Base-by-base conservation (phyloP, 495 filamentous ascomycete species). In the Staphylotrichum longicolle region DNA sequence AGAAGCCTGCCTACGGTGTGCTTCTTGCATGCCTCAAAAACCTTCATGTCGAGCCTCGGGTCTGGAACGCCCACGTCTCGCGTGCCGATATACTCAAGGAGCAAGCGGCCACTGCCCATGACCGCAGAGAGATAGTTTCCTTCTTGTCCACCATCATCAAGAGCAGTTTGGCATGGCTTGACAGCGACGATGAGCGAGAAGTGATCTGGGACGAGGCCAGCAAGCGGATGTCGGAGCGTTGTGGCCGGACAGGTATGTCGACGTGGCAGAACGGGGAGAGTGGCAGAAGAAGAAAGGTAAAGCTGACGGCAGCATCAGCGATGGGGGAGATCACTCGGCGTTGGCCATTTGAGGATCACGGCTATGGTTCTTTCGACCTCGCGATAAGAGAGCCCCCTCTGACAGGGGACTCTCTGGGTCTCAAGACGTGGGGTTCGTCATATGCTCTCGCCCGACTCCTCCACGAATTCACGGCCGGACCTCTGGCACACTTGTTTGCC, bases 381-480 rank as follows among this genome's bases (percentile, higher is more conserved):
- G 77, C 80, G 14, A 83, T 98, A 15, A 83, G 93, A 63, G 94
- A 98, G 68, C 94, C 94, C 0, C 85, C 91, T 3, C 74, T 96
- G 54, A 96, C 90, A 0, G 84, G 87, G 3, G 94, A 96, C 71
- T 88, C 93, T 58, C 82, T 97, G 14, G 94, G 94, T 10, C 82
- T 91, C 67, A 97, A 97, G 69, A 97, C 93, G 0, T 96, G 93
- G 93, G 85, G 89, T 0, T 91, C 91, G 0, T 91, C 91, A 0
- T 94, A 90, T 69, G 82, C 95, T 3, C 86, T 98, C 15, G 88
- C 94, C 0, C 89, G 86, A 64, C 86, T 87, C 11, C 84, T 98
- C 3, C 67, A 71, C 5, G 54, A 65, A n/a, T 71, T 84, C 32
- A 66, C 71, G 4, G 59, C 63, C 30, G 66, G 65, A 0, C 69